Percentiles rank a stretch among this genome's conserved stretches.
Conservation (phyloP, 305 asterid genomes). For the Fraxinus latifolia region DNA sequence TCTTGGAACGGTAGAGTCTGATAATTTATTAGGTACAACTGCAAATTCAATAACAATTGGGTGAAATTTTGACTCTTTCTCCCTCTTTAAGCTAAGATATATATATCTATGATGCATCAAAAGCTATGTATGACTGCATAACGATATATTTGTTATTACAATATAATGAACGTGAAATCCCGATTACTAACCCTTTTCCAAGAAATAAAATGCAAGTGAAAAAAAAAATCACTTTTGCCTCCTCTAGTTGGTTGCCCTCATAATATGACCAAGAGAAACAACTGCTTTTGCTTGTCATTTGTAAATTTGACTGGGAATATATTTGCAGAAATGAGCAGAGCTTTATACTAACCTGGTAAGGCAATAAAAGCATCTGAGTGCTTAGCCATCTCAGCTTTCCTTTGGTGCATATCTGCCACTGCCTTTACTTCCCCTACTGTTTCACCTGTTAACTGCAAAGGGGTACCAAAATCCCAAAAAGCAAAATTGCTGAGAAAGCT, state of each 20-base stretch:
- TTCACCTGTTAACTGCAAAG: slow-evolving; percentile 58
- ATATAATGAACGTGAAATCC: background rate
- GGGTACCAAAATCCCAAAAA: slow-evolving; percentile 19
- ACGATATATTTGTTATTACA: background rate
- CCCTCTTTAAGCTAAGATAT: background rate
- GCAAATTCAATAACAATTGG: slow-evolving; percentile 6
- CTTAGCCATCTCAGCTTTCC: slow-evolving; percentile 91
- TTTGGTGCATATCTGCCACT: slow-evolving; percentile 94
- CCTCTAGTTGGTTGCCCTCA: background rate
- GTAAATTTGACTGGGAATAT: background rate
- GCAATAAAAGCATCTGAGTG: slow-evolving; percentile 95
- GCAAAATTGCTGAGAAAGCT: background rate
- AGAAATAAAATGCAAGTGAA: background rate
- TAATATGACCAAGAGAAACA: background rate
- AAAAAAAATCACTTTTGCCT: background rate
- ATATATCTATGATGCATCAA: background rate
- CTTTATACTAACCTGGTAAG: slow-evolving; percentile 66
- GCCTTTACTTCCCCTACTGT: slow-evolving; percentile 96
- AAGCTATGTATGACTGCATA: background rate
- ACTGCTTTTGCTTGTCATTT: background rate
- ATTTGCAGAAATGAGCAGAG: slow-evolving; percentile 7
- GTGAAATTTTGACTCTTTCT: slow-evolving; percentile 2
- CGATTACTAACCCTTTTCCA: background rate
- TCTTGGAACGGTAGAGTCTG: slow-evolving; percentile 15
- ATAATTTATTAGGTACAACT: slow-evolving; percentile 13